Evolutionary conservation across 345 rosid genomes (phyloP).

Genomic region (Rhizophora apiculata): DNA sequence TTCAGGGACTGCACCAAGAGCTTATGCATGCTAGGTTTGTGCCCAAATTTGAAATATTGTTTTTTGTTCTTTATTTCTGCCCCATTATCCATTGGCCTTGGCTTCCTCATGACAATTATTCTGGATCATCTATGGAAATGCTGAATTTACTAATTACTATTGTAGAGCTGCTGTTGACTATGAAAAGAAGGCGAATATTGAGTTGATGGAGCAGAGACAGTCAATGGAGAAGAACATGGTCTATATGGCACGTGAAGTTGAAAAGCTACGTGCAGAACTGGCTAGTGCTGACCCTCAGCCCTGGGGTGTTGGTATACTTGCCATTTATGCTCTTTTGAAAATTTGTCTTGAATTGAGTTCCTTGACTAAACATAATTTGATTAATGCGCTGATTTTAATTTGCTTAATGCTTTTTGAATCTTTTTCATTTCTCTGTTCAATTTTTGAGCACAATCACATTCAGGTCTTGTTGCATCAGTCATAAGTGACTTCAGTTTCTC

Average conservation of each 20-base stretch:
- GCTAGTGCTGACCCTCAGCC: constrained; percentile 57
- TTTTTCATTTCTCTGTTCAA: background rate
- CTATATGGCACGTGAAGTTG: constrained; percentile 98
- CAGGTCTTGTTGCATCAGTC: background rate
- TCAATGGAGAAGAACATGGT: constrained; percentile 90
- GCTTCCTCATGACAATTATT: constrained; percentile 1
- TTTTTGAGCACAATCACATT: background rate
- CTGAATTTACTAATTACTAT: constrained; percentile 11
- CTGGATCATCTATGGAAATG: constrained; percentile 8
- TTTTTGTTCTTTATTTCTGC: too few species aligned
- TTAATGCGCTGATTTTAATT: constrained; percentile 4
- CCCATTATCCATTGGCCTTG: too few species aligned
- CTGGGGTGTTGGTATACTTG: constrained; percentile 63
- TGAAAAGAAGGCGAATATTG: constrained; percentile 92
- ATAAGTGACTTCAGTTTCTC: background rate
- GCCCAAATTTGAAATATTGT: constrained; percentile 3
- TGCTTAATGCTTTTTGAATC: background rate
- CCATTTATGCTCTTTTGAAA: constrained; percentile 2
- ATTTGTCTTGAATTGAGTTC: constrained; percentile 7
- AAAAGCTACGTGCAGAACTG: constrained; percentile 84
- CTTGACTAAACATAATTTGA: background rate
- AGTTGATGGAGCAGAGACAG: constrained; percentile 89
- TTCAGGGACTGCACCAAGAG: constrained; percentile 76
- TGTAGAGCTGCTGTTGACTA: constrained; percentile 71
- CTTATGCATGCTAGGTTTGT: constrained; percentile 84